phyloP scores from a whole-genome alignment of 768 basidiomycete genomes.

The Naganishia vaughanmartiniae region DNA sequence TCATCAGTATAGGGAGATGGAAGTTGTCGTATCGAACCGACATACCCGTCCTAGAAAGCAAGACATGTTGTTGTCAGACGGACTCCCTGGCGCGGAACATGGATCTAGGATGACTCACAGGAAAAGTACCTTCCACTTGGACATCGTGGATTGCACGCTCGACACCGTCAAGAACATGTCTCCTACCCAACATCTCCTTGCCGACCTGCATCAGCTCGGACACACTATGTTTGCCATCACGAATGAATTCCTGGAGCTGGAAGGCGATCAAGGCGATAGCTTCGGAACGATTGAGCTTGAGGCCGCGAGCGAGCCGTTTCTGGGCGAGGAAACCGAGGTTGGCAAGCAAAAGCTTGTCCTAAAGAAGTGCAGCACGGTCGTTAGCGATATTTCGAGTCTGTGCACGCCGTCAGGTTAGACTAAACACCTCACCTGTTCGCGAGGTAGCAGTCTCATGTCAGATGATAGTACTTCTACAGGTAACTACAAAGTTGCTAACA shows the following conservation, averaged over 20 bases:
- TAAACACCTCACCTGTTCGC: conserved; percentile 30
- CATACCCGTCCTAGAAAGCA: conserved; percentile 38
- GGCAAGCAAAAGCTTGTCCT: conserved; percentile 50
- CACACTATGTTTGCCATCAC: conserved; percentile 83
- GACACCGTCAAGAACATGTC: conserved; percentile 81
- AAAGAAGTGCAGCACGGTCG: neutral
- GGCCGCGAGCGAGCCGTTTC: conserved; percentile 88
- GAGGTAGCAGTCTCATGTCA: conserved; percentile 34
- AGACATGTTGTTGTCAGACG: neutral
- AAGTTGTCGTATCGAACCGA: neutral
- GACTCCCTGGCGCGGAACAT: neutral
- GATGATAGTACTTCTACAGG: neutral
- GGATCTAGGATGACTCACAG: conserved; percentile 61
- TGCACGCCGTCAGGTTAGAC: too few relatives aligned
- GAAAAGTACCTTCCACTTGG: conserved; percentile 90
- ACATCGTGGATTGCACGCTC: conserved; percentile 74
- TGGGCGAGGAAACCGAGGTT: conserved; percentile 77
- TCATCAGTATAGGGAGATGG: neutral
- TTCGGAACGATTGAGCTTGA: conserved; percentile 81
- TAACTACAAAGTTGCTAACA: too few relatives aligned
- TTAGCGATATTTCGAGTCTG: neutral
- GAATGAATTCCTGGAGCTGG: conserved; percentile 88
- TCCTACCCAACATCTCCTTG: conserved; percentile 77
- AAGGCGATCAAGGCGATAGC: conserved; percentile 83
- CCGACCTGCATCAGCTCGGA: conserved; percentile 91